phyloP scores from a whole-genome alignment of 2,329 filamentous ascomycete genomes.

The Exophiala aquamarina region DNA sequence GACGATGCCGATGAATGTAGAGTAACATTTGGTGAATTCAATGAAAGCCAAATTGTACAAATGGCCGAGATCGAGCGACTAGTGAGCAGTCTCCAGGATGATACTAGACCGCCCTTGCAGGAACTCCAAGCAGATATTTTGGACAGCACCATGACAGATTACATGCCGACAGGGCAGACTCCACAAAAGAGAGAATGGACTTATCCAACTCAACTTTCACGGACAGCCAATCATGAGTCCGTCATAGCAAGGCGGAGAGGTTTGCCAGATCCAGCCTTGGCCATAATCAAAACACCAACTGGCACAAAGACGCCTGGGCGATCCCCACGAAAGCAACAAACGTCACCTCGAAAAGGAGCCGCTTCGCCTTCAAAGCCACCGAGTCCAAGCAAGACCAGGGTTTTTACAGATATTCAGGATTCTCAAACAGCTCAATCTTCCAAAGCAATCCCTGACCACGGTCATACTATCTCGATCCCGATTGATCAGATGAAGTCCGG shows the following conservation, averaged over 20 bases:
- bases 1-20: conserved; percentile 11
- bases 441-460: conserved; percentile 2
- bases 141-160: conserved; percentile 69
- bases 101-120: conserved; percentile 14
- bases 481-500: conserved; percentile 21
- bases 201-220: conserved; percentile 77
- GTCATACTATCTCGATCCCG: conserved; percentile 34
- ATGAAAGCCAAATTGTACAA: conserved; percentile 3
- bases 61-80: conserved; percentile 16
- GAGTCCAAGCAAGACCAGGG: conserved; percentile 51
- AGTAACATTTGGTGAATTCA: conserved; percentile 13
- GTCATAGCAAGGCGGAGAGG: conserved; percentile 54
- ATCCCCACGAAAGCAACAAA: conserved; percentile 26
- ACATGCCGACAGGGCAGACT: conserved; percentile 80
- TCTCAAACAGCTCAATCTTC: conserved; percentile 18
- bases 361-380: conserved; percentile 29
- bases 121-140: conserved; percentile 67
- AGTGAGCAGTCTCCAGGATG: conserved; percentile 14
- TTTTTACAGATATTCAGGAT: conserved; percentile 50
- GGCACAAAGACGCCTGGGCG: conserved; percentile 31
- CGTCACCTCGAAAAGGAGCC: conserved; percentile 25
- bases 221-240: conserved; percentile 64
- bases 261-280: conserved; percentile 32
- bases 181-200: conserved; percentile 78
- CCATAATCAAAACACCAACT: conserved; percentile 15